Evolutionary conservation across 495 filamentous ascomycete genomes (phyloP).

Genomic region (Aspergillus sclerotiicarbonarius): DNA sequence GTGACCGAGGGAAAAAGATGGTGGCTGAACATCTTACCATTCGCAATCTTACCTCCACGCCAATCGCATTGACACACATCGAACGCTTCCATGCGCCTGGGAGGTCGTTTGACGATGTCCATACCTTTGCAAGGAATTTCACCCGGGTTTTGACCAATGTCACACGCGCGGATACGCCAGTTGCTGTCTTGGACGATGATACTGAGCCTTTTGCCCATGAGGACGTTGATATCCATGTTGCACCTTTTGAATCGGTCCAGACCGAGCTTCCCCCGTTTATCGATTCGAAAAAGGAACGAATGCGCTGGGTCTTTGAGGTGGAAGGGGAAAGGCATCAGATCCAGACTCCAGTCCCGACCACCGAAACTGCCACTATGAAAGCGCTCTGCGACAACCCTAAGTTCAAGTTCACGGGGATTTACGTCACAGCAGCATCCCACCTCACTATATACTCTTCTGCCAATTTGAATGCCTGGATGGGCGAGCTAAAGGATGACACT

Average conservation of each 20-base stretch:
- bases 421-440: slow-evolving; percentile 58
- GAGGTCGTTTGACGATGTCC: slow-evolving; percentile 45
- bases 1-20: slow-evolving; percentile 30
- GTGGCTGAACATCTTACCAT: slow-evolving; percentile 61
- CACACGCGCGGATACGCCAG: slow-evolving; percentile 36
- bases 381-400: slow-evolving; percentile 54
- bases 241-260: slow-evolving; percentile 54
- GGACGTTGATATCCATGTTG: slow-evolving; percentile 54
- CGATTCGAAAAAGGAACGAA: slow-evolving; percentile 47
- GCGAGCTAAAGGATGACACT: slow-evolving; percentile 60
- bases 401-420: slow-evolving; percentile 69
- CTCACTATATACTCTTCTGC: slow-evolving; percentile 77
- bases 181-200: slow-evolving; percentile 47
- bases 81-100: slow-evolving; percentile 65
- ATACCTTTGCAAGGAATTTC: slow-evolving; percentile 49
- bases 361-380: slow-evolving; percentile 54
- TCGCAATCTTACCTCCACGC: slow-evolving; percentile 79
- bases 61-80: slow-evolving; percentile 68
- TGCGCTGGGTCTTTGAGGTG: slow-evolving; percentile 62
- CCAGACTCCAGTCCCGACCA: slow-evolving; percentile 56
- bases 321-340: slow-evolving; percentile 61
- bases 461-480: slow-evolving; percentile 79
- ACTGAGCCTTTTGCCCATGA: slow-evolving; percentile 54
- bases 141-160: slow-evolving; percentile 46
- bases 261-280: slow-evolving; percentile 53